Evolutionary conservation across 306 rosid species (phyloP), one percentile per base, ranked within the genome.

Genomic region (Ochetophila trinervis): DNA sequence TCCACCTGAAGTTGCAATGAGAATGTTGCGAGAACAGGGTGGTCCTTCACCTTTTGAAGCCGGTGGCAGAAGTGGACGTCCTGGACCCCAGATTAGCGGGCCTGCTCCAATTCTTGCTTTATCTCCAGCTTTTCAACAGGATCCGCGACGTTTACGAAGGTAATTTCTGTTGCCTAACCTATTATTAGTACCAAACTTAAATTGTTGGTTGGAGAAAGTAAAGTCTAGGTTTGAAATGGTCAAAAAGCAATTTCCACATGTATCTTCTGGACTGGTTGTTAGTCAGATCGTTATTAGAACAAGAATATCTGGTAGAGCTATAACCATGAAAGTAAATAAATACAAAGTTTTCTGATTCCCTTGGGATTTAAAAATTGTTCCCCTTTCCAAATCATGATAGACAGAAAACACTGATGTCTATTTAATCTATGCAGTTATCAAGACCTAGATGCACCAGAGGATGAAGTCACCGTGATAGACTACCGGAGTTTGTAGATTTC

Each of bases 1-100:
- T 71, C 99, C 99, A 20, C 99, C 99, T 70, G 99, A 94, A 76
- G 99, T 94, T 76, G 99, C 99, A 45, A 94, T 90, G 99, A 95
- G 87, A 76, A 90, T 94, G 97, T 72, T 94, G 64, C 85, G 96
- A 68, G 99, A 94, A 20, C 99, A 94, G 78, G 99, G 96, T 51
- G 97, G 97, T 52, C 88, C 97, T 66, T 75, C 98, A 47, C 77
- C 97, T 56, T 93, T 72, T 73, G 99, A 94, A 78, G 86, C 79
- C 47, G 62, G 85, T 67, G 91, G 90, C 57, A 86, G 90, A 75
- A 88, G 77, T 57, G 87, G 88, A 79, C 77, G 79, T 70, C 70
- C 91, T 52, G 97, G 91, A 56, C 83, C 96, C 53, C 94, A 77
- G 63, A 73, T 92, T 53, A 79, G 95, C 68, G 99, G 99, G 65